Base-by-base conservation (phyloP, 768 basidiomycete genomes). In the Termitomyces sp. region DNA sequence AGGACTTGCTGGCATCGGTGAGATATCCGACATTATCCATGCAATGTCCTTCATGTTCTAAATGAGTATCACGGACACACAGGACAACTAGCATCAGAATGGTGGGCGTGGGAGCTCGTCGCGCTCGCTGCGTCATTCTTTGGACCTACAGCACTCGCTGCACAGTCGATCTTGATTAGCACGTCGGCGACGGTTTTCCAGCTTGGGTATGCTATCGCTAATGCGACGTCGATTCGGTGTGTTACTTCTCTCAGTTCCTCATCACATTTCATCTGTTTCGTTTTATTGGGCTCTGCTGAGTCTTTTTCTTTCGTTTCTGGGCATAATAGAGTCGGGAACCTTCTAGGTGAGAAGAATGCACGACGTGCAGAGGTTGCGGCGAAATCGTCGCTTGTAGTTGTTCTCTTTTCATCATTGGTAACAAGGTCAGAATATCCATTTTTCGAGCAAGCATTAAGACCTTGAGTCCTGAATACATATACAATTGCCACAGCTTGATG, bases 91-190 rank as follows among this genome's bases (percentile, higher is more conserved):
- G 91, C 91, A 0, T 86, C 86, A 5, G 94, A 96, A 73, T 98
- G 95, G 96, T 98, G 95, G 95, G 87, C 89, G 40, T 96, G 96
- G 96, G 94, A 96, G 74, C 81, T 93, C 11, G 72, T 90, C 42
- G 87, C 86, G 29, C 74, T 84, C 3, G 80, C 77, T n/a, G 82
- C 82, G 3, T 80, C 78, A 59, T 66, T 78, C 74, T 81, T 60
- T 40, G 60, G 60, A 1, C 54, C 60, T n/a, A 56, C 48, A 5
- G 37, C 54, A 15, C 54, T 61, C 7, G 48, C 54, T 5, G 34
- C 37, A 1, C 60, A 56, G 20, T 56, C 54, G 9, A 56, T 61
- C 14, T 31, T 56, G 12, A 37, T 61, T 3, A 57, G 15, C 31
- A 61, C 60, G 4, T 48, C 53, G 29, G 60, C 53, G 14, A 55